Percentiles rank a stretch among this genome's conserved stretches.
Evolutionary conservation across 768 basidiomycete genomes (phyloP).

Genomic region (Rhodotorula paludigena): DNA sequence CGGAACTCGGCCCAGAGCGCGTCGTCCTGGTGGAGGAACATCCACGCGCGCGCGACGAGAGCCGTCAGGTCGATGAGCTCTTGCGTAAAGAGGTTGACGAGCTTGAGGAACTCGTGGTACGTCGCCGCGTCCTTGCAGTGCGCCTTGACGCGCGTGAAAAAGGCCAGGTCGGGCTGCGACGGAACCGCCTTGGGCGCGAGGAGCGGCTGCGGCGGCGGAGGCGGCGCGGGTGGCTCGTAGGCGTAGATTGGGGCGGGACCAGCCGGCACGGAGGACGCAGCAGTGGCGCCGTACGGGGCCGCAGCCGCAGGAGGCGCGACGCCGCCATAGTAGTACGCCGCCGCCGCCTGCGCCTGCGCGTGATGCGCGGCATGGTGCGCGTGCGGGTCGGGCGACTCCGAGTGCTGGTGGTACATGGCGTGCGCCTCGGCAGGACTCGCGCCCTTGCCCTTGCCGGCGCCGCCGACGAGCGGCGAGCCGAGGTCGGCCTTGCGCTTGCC

Average conservation of each 20-base stretch:
- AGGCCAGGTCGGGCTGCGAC: slow-evolving; percentile 64
- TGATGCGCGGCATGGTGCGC: slow-evolving; percentile 4
- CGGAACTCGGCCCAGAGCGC: slow-evolving; percentile 69
- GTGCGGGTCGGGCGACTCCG: slow-evolving; percentile 17
- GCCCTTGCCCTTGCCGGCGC: slow-evolving; percentile 12
- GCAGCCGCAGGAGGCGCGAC: neutral
- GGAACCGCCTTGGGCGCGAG: slow-evolving; percentile 35
- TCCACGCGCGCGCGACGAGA: slow-evolving; percentile 70
- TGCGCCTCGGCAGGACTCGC: slow-evolving; percentile 12
- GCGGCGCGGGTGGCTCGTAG: slow-evolving; percentile 40
- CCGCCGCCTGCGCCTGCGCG: slow-evolving; percentile 17
- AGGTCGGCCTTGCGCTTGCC: slow-evolving; percentile 29
- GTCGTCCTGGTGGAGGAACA: slow-evolving; percentile 67
- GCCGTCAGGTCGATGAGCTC: slow-evolving; percentile 81
- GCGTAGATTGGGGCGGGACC: slow-evolving; percentile 22
- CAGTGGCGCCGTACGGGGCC: slow-evolving; percentile 6
- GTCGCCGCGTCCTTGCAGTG: slow-evolving; percentile 50
- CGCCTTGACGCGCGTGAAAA: slow-evolving; percentile 77
- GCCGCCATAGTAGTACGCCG: slow-evolving; percentile 16
- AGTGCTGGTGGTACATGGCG: slow-evolving; percentile 16
- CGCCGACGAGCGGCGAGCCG: slow-evolving; percentile 12
- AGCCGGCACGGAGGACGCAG: neutral
- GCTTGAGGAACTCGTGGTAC: slow-evolving; percentile 80
- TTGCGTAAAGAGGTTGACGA: slow-evolving; percentile 79
- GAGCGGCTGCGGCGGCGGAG: slow-evolving; percentile 29